These are phyloP conservation scores for Phytophthora agathidicida DNA, from an alignment of 352 stramenopile genomes.

Conservation along the genomic window DNA sequence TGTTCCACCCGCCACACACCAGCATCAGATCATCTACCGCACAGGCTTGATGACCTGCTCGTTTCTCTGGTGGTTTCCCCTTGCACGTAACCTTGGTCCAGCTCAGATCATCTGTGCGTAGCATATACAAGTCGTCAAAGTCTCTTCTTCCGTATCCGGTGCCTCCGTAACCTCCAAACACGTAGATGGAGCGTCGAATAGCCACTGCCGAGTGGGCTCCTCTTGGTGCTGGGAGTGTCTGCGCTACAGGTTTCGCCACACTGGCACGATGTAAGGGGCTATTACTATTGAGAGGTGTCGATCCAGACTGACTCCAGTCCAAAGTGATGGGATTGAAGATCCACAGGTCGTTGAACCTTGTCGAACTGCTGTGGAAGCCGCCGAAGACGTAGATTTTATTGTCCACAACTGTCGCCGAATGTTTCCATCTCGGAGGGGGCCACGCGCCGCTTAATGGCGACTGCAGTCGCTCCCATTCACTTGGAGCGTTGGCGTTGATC, in stretches of 20 bases:
- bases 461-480: conserved; percentile 75
- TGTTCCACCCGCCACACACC: conserved; percentile 96
- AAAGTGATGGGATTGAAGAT: conserved; percentile 95
- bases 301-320: conserved; percentile 83
- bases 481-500: conserved; percentile 67
- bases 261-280: conserved; percentile 58
- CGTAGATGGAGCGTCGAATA: conserved; percentile 84
- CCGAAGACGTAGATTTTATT: conserved; percentile 94
- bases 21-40: conserved; percentile 92
- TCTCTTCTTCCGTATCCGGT: conserved; percentile 91
- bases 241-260: conserved; percentile 29
- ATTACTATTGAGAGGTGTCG: background rate
- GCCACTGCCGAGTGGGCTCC: conserved; percentile 91
- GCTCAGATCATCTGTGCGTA: conserved; percentile 90
- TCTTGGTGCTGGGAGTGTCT: conserved; percentile 73
- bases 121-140: conserved; percentile 93
- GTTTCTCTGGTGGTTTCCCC: conserved; percentile 89
- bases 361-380: conserved; percentile 90
- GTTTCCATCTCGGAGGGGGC: conserved; percentile 85
- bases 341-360: conserved; percentile 97
- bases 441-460: conserved; percentile 32
- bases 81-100: conserved; percentile 87
- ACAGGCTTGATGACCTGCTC: conserved; percentile 93
- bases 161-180: conserved; percentile 97
- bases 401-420: conserved; percentile 90